Evolutionary conservation across 1,139 yeast genomes (phyloP).

Genomic region (Kurtzmaniella natalensis): DNA sequence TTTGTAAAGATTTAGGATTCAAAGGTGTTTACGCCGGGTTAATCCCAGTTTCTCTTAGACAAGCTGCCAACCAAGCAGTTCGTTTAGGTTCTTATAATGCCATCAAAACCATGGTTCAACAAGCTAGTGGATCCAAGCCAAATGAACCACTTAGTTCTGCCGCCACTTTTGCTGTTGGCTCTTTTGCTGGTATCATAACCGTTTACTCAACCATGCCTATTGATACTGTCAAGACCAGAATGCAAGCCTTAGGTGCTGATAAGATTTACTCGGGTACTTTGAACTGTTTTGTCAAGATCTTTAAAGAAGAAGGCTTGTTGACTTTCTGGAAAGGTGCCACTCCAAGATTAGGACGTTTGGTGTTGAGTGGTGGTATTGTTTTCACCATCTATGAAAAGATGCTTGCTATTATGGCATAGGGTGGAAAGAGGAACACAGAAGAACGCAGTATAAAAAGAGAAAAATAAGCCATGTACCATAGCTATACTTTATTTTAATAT

Average conservation of each 20-base stretch:
- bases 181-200: conserved; percentile 88
- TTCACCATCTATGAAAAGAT: conserved; percentile 92
- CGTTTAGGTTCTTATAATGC: conserved; percentile 90
- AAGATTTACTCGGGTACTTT: conserved; percentile 67
- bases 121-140: conserved; percentile 58
- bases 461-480: neutral
- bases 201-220: conserved; percentile 98
- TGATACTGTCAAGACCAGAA: conserved; percentile 95
- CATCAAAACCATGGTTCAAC: conserved; percentile 77
- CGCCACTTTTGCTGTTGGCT: conserved; percentile 85
- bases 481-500: conserved; percentile 2
- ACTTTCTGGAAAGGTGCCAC: conserved; percentile 99
- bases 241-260: conserved; percentile 89
- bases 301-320: conserved; percentile 82
- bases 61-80: conserved; percentile 93
- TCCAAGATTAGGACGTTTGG: conserved; percentile 87
- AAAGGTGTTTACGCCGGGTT: conserved; percentile 85
- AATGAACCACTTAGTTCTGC: conserved; percentile 73
- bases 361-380: conserved; percentile 92
- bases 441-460: neutral
- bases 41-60: conserved; percentile 89
- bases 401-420: conserved; percentile 46
- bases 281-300: conserved; percentile 76
- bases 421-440: conserved; percentile 1
- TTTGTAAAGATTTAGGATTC: conserved; percentile 75